These are phyloP conservation scores for Reutealis trisperma DNA, from an alignment of 345 rosid genomes.

Conservation along the genomic window DNA sequence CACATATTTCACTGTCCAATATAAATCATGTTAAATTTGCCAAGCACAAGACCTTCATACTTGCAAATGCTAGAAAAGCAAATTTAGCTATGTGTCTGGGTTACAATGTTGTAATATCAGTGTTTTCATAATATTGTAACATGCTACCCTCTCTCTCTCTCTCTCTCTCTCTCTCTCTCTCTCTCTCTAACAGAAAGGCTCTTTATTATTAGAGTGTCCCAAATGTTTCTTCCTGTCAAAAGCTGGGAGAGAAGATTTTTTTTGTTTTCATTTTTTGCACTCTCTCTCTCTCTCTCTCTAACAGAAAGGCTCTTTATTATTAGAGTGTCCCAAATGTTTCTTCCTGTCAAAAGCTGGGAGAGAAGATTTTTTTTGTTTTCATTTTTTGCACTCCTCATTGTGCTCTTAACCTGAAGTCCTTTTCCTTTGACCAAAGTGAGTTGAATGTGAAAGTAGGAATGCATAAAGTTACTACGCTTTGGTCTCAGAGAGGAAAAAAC, in stretches of 20 bases:
- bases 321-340: not conserved
- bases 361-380: not conserved
- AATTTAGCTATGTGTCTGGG: not conserved
- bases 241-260: not conserved
- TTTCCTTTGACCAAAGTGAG: not conserved
- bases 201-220: not conserved
- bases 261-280: not conserved
- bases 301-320: not conserved
- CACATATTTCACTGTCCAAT: slow-evolving; percentile 4
- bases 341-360: not conserved
- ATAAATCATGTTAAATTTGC: not conserved
- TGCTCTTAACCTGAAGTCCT: not conserved
- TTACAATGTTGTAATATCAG: not conserved
- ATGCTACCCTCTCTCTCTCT: not conserved
- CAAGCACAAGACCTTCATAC: not conserved
- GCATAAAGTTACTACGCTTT: not conserved
- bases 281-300: no score
- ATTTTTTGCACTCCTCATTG: no score
- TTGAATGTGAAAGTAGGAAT: not conserved
- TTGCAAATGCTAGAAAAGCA: not conserved
- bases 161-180: no score
- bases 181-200: not conserved
- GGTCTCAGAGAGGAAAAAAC: not conserved
- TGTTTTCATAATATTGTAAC: not conserved
- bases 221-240: not conserved